A percentile compares a stretch with the other conserved stretches of the same genome.
Evolutionary conservation across 352 stramenopile species (phyloP).

Genomic region (Pythium biforme): DNA sequence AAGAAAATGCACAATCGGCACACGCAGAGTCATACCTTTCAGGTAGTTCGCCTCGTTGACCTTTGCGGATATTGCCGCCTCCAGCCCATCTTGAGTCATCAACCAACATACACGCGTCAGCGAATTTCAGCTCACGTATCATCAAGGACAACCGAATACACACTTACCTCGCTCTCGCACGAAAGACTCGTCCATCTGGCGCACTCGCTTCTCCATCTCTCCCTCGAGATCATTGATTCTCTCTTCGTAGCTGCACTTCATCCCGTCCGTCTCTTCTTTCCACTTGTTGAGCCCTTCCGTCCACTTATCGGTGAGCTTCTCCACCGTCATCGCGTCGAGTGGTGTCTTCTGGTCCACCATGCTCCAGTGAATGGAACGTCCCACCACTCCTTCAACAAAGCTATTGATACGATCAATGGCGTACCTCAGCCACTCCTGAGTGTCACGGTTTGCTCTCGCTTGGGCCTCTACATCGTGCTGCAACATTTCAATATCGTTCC

Average conservation of each 20-base stretch:
- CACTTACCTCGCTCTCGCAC: background rate
- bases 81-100: background rate
- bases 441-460: conserved; percentile 14
- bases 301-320: conserved; percentile 25
- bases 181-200: background rate
- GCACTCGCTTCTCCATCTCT: conserved; percentile 2
- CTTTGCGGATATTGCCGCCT: background rate
- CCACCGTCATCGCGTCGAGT: background rate
- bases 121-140: background rate
- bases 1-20: too few relatives aligned
- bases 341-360: background rate
- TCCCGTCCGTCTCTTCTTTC: conserved; percentile 23
- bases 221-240: background rate
- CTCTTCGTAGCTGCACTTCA: conserved; percentile 25
- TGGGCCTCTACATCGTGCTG: conserved; percentile 24
- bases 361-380: background rate
- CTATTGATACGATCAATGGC: background rate
- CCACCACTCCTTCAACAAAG: conserved; percentile 6
- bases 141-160: background rate
- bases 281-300: conserved; percentile 33
- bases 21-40: too few relatives aligned
- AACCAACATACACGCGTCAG: background rate
- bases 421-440: conserved; percentile 11
- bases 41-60: too few relatives aligned
- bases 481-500: conserved; percentile 12